Conservation (phyloP, 2,329 filamentous ascomycete species). For the Exophiala sp. region DNA sequence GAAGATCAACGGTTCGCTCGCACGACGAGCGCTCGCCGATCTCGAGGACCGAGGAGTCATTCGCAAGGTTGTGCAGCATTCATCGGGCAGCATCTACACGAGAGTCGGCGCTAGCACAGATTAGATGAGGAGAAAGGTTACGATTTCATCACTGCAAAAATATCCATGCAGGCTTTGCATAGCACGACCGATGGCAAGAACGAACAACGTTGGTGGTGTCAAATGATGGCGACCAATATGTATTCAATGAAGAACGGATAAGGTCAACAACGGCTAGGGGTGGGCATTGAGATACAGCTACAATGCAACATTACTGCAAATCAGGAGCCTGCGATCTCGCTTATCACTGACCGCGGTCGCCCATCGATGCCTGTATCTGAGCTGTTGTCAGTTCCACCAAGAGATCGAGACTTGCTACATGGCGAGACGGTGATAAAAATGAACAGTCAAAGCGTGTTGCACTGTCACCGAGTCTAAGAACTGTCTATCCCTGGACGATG, state of each 20-base stretch:
- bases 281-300: not conserved
- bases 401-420: not conserved
- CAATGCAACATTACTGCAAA: conserved; percentile 6
- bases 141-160: not conserved
- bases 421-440: too few species aligned
- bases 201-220: not conserved
- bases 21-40: conserved; percentile 55
- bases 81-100: conserved; percentile 97
- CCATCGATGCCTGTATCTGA: too few species aligned
- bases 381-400: not conserved
- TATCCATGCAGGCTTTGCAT: not conserved
- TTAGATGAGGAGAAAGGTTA: conserved; percentile 14
- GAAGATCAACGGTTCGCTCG: conserved; percentile 99
- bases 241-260: not conserved
- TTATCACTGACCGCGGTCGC: not conserved
- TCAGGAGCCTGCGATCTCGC: not conserved
- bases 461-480: too few species aligned
- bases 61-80: conserved; percentile 95
- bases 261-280: not conserved
- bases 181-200: not conserved
- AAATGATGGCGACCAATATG: not conserved
- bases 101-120: conserved; percentile 29
- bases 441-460: too few species aligned
- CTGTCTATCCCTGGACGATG: too few species aligned
- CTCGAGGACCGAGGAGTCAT: conserved; percentile 55